These are phyloP conservation scores for Aspergillus hiratsukae DNA, from an alignment of 2,329 filamentous ascomycete species.

Conservation along the genomic window DNA sequence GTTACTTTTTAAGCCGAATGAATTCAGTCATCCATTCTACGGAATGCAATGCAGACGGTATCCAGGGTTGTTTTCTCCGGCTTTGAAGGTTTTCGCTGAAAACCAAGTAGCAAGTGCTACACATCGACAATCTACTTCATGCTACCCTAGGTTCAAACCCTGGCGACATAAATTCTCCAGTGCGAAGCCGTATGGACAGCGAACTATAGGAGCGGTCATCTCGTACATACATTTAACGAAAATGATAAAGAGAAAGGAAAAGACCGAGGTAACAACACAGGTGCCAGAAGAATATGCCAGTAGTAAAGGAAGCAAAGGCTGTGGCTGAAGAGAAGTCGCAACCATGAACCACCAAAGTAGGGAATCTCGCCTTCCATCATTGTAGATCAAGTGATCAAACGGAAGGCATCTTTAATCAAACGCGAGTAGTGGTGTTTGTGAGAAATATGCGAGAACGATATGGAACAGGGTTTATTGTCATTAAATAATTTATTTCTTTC, in stretches of 20 bases:
- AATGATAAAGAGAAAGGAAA: neutral
- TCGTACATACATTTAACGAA: neutral
- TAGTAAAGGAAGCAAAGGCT: neutral
- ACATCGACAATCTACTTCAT: neutral
- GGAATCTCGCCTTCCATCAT: neutral
- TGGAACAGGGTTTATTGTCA: conserved; percentile 4
- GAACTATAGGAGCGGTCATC: neutral
- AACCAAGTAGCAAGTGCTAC: neutral
- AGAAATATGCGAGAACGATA: conserved; percentile 8
- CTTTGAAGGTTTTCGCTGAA: neutral
- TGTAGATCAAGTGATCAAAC: neutral
- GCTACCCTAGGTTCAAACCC: neutral
- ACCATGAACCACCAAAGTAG: neutral
- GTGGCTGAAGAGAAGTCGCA: neutral
- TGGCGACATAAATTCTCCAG: neutral
- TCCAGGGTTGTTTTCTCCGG: neutral
- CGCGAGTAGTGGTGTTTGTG: conserved; percentile 5
- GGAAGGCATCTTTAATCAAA: conserved; percentile 2
- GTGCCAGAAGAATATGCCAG: neutral
- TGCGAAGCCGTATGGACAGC: neutral
- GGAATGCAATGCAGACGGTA: neutral
- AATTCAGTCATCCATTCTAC: neutral
- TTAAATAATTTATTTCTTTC: conserved; percentile 2
- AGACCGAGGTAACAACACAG: neutral
- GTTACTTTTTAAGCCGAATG: neutral